Evolutionary conservation across 495 filamentous ascomycete species (phyloP).

Genomic region (Penicillium flavigenum): DNA sequence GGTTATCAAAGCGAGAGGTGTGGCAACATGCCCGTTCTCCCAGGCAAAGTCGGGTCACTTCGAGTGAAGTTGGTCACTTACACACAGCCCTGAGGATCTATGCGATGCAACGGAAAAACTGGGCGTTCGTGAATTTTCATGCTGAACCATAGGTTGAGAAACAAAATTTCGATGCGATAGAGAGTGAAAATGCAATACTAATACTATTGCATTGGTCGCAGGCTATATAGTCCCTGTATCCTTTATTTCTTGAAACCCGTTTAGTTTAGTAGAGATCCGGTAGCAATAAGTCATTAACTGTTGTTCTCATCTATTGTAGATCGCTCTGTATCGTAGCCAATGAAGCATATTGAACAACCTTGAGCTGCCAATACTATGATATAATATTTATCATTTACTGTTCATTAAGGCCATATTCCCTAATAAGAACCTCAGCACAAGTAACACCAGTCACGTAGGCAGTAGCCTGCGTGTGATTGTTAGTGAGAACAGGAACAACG

Average conservation of each 20-base stretch:
- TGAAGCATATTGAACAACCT: not conserved
- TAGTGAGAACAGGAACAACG: conserved; percentile 57
- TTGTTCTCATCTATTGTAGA: too few species aligned
- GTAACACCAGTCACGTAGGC: conserved; percentile 38
- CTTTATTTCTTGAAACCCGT: too few species aligned
- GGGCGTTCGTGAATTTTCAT: not conserved
- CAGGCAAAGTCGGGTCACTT: not conserved
- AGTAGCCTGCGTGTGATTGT: conserved; percentile 42
- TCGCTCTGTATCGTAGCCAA: too few species aligned
- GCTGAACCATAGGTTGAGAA: not conserved
- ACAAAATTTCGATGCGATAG: not conserved
- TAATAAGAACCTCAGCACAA: conserved; percentile 29
- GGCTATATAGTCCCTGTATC: not conserved
- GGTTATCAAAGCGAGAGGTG: conserved; percentile 32
- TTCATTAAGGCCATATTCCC: conserved; percentile 25
- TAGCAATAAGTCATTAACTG: too few species aligned
- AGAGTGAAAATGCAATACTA: not conserved
- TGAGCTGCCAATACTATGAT: not conserved
- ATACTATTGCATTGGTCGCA: not conserved
- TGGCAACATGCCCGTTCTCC: conserved; percentile 25
- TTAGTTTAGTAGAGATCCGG: too few species aligned
- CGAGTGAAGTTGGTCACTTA: not conserved
- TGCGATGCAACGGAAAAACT: not conserved
- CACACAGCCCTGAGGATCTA: not conserved
- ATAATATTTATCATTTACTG: not conserved